Evolutionary conservation across 352 stramenopile species (phyloP).

Genomic region (Phytophthora tubulina): DNA sequence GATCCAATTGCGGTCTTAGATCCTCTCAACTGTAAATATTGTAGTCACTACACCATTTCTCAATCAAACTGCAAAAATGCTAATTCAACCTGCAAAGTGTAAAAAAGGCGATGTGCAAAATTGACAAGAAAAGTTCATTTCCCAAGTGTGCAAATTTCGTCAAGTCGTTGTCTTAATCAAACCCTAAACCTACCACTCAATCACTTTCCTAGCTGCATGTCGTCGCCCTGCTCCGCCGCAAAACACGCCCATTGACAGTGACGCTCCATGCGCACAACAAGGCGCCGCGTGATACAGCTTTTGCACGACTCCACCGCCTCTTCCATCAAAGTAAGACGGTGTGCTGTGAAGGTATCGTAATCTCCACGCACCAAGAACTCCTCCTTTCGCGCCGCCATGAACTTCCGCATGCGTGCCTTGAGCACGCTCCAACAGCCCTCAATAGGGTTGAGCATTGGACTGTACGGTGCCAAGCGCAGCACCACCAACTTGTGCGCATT

Average conservation of each 20-base stretch:
- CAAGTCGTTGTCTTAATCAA: no score
- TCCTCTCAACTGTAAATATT: no score
- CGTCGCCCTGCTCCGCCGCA: background rate
- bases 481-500: conserved; percentile 17
- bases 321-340: background rate
- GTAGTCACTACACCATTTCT: no score
- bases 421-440: background rate
- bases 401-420: background rate
- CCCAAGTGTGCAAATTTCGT: no score
- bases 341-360: background rate
- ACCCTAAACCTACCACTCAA: no score
- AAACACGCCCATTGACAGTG: background rate
- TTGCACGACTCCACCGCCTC: background rate
- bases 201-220: no score
- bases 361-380: background rate
- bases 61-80: no score
- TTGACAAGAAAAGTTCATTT: no score
- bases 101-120: no score
- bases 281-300: background rate
- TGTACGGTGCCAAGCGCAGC: conserved; percentile 18
- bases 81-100: no score
- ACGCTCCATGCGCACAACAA: background rate
- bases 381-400: background rate
- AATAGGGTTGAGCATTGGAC: background rate
- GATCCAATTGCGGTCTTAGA: no score